phyloP scores from a whole-genome alignment of 169 alveolate species.

The Cryptosporidium baileyi region DNA sequence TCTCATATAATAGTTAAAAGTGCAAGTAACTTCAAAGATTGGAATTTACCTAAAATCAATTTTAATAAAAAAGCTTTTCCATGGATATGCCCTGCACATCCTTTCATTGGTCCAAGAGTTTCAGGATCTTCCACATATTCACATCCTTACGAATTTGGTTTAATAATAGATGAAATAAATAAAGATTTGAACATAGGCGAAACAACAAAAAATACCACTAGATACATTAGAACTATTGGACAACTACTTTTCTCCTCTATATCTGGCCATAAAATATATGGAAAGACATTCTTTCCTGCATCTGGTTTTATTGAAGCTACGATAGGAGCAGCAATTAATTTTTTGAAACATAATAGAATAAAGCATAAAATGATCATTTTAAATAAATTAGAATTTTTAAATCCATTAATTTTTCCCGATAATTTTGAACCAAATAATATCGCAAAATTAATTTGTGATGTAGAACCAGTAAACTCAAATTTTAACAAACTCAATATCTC shows the following conservation, averaged over 20 bases:
- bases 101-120: conserved; percentile 60
- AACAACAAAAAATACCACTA: conserved; percentile 10
- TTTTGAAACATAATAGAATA: conserved; percentile 4
- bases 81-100: conserved; percentile 64
- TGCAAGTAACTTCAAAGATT: not conserved
- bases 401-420: conserved; percentile 27
- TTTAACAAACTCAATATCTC: not conserved
- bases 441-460: conserved; percentile 15
- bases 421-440: not conserved
- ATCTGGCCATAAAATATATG: conserved; percentile 31
- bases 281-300: conserved; percentile 26
- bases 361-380: not conserved
- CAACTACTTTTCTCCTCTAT: not conserved
- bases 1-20: conserved; percentile 72
- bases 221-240: conserved; percentile 49
- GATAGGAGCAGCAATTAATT: conserved; percentile 37
- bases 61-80: conserved; percentile 31
- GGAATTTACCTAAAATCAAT: conserved; percentile 21
- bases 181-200: not conserved
- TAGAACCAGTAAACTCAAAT: not conserved
- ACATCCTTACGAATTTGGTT: conserved; percentile 35
- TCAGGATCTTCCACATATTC: not conserved
- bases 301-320: conserved; percentile 54
- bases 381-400: not conserved
- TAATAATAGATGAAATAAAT: conserved; percentile 23